Conservation (phyloP, 495 filamentous ascomycete genomes). For the Terfezia claveryi region DNA sequence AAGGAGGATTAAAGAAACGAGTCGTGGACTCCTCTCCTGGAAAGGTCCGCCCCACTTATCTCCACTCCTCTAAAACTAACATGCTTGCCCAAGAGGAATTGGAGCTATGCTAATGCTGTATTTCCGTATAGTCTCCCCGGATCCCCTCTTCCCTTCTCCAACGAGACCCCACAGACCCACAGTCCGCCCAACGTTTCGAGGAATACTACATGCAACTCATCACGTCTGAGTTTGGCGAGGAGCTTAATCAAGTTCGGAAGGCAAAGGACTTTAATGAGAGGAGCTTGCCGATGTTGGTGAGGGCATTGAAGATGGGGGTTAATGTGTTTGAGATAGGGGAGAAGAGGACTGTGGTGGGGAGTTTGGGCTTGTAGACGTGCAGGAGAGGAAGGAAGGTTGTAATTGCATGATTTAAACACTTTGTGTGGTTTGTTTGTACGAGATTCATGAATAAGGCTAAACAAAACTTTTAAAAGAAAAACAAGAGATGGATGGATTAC, state of each 20-base stretch:
- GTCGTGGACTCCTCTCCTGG: too few relatives aligned
- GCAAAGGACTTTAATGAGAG: slow-evolving; percentile 45
- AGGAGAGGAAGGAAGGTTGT: not conserved
- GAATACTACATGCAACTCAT: slow-evolving; percentile 41
- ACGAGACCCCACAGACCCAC: slow-evolving; percentile 15
- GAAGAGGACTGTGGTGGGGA: slow-evolving; percentile 8
- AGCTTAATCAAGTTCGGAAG: slow-evolving; percentile 41
- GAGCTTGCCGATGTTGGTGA: slow-evolving; percentile 37
- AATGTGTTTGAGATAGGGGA: slow-evolving; percentile 15
- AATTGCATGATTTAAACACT: not conserved
- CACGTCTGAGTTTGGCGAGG: slow-evolving; percentile 46
- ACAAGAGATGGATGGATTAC: too few relatives aligned
- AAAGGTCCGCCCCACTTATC: not conserved
- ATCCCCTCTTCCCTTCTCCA: slow-evolving; percentile 12
- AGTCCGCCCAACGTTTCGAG: slow-evolving; percentile 29
- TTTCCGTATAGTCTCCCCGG: slow-evolving; percentile 8
- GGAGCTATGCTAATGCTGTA: not conserved
- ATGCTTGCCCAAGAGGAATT: not conserved
- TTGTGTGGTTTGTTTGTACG: not conserved
- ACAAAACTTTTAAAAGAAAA: not conserved
- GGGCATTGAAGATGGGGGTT: slow-evolving; percentile 29
- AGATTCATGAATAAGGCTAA: not conserved
- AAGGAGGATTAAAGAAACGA: too few relatives aligned
- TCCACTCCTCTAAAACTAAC: not conserved
- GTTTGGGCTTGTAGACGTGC: not conserved